These are phyloP conservation scores for Eucalyptus cloeziana DNA, from an alignment of 345 rosid species.

Conservation along the genomic window DNA sequence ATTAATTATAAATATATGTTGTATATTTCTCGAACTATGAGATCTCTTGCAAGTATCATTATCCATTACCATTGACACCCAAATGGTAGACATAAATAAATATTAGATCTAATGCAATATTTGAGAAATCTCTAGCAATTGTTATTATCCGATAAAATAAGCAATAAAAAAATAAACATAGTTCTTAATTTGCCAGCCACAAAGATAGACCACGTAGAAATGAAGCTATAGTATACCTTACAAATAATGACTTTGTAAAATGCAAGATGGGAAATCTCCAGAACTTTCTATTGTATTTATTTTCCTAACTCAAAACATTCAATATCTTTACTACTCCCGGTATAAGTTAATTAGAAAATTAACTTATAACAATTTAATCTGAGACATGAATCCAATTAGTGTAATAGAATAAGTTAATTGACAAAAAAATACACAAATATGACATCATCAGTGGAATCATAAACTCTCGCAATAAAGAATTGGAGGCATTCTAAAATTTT, in stretches of 20 bases:
- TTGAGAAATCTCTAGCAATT: too few relatives aligned
- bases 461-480: background rate
- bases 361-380: background rate
- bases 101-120: too few relatives aligned
- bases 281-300: background rate
- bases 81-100: too few relatives aligned
- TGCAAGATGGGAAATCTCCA: background rate
- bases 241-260: background rate
- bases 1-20: too few relatives aligned
- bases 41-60: too few relatives aligned
- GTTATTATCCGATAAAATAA: too few relatives aligned
- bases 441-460: background rate
- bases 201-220: background rate
- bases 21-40: too few relatives aligned
- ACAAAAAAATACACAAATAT: background rate
- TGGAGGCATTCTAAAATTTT: background rate
- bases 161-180: background rate
- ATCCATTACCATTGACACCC: too few relatives aligned
- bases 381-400: background rate
- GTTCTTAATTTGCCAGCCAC: background rate
- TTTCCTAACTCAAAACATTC: background rate
- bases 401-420: too few relatives aligned
- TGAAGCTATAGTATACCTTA: background rate
- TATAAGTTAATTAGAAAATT: background rate
- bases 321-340: background rate